Percentiles rank a stretch among this genome's conserved stretches.
These are phyloP conservation scores for Tuber aestivum DNA, from an alignment of 495 filamentous ascomycete species.

Conservation along the genomic window DNA sequence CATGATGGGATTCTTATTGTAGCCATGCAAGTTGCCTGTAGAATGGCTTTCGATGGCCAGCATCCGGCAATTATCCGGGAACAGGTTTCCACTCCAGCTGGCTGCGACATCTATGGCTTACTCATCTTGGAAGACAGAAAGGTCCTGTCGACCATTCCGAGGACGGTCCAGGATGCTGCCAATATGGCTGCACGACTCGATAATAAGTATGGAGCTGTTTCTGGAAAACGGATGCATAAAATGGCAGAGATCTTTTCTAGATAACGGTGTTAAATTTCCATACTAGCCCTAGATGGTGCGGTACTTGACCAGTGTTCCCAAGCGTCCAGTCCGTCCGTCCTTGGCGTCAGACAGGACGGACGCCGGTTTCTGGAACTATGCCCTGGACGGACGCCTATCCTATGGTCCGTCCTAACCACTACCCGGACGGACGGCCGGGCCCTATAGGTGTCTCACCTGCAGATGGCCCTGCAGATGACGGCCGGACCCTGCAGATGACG, in stretches of 20 bases:
- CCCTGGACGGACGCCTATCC: too few species aligned
- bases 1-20: slow-evolving; percentile 59
- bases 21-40: slow-evolving; percentile 61
- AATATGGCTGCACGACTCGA: slow-evolving; percentile 69
- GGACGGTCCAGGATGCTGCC: slow-evolving; percentile 70
- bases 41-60: slow-evolving; percentile 63
- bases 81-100: slow-evolving; percentile 72
- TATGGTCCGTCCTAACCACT: too few species aligned
- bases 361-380: too few species aligned
- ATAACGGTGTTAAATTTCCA: neutral
- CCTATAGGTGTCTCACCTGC: too few species aligned
- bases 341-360: too few species aligned
- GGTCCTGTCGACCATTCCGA: slow-evolving; percentile 62
- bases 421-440: too few species aligned
- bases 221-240: neutral
- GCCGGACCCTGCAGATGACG: too few species aligned
- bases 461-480: too few species aligned
- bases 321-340: too few species aligned
- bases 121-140: slow-evolving; percentile 70
- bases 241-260: neutral
- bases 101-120: slow-evolving; percentile 72
- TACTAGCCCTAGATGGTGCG: neutral
- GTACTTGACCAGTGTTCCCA: too few species aligned
- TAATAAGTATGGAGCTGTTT: slow-evolving; percentile 41
- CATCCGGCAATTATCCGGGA: slow-evolving; percentile 71